Conservation (phyloP, 371 early-diverging fungal species). For the Mortierella sp. region DNA sequence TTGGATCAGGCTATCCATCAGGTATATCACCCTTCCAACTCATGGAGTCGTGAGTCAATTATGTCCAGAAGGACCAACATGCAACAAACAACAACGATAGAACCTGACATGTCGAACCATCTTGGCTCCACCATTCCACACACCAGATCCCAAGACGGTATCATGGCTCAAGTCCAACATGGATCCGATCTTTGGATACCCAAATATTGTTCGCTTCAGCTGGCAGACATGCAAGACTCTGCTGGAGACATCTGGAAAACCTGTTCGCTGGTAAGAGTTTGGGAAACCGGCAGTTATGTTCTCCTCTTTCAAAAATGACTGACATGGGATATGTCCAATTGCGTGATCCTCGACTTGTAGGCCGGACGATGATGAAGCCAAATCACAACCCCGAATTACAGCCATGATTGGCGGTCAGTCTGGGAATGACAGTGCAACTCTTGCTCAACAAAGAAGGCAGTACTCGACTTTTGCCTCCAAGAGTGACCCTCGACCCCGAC, state of each 20-base stretch:
- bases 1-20: slow-evolving; percentile 98
- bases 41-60: too few relatives aligned
- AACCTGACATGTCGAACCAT: too few relatives aligned
- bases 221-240: slow-evolving; percentile 93
- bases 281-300: neutral
- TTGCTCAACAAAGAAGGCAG: slow-evolving; percentile 23
- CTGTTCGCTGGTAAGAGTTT: slow-evolving; percentile 41
- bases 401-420: slow-evolving; percentile 25
- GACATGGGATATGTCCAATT: too few relatives aligned
- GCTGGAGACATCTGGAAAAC: slow-evolving; percentile 62
- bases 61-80: too few relatives aligned
- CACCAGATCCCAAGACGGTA: slow-evolving; percentile 94
- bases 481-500: slow-evolving; percentile 36
- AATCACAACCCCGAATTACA: slow-evolving; percentile 37
- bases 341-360: too few relatives aligned
- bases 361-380: slow-evolving; percentile 35
- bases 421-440: neutral
- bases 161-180: slow-evolving; percentile 87
- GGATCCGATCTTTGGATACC: slow-evolving; percentile 94
- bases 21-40: slow-evolving; percentile 56
- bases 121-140: too few relatives aligned
- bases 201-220: slow-evolving; percentile 92
- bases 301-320: too few relatives aligned
- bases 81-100: too few relatives aligned
- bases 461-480: slow-evolving; percentile 44